Base-by-base conservation (phyloP, 2,329 filamentous ascomycete species). In the Hypoxylon sp. region DNA sequence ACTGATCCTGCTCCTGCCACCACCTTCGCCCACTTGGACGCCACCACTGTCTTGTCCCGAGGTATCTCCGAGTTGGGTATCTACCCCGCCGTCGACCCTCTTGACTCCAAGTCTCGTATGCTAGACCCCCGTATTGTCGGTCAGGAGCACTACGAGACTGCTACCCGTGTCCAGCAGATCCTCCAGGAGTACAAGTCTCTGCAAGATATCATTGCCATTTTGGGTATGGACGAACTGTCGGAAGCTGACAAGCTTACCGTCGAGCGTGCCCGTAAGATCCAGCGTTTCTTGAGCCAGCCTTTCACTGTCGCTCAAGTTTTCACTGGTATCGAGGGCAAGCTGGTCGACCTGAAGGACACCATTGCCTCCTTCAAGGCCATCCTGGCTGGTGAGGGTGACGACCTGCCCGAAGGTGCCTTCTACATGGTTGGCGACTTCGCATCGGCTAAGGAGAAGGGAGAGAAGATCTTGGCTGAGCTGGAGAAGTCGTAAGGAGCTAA, bases 21-120 rank as follows among this genome's bases (percentile, higher is more conserved):
- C 84, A 99, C 96, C 84, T 99, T 99, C 86, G 96, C 96, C 84
- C 96, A 99, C 86, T 92, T 99, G 91, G 96, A 99, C 89, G 96
- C 96, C 90, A 99, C 96, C 85, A 99, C 96, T 91, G 96, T 98
- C 84, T 89, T 99, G 90, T 99, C 96, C 81, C 95, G 96, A 92
- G 95, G 96, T 94, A 99, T 99, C 84, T 98, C 96, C 76, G 96
- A 99, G 90, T 89, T 99, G 91, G 96, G 96, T 94, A 99, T 98
- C 88, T 99, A 99, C 91, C 96, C 96, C 80, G 96, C 96, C 80
- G 96, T 99, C 89, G 96, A 99, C 84, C 96, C 96, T 86, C 94
- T 99, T 75, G 96, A 98, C 88, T 98, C 94, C 83, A 98, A 97
- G 87, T 98, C 94, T 76, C 94, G 96, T 91, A 98, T 99, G 92